phyloP scores from a whole-genome alignment of 2,329 filamentous ascomycete species.

The Corynespora cassiicola region DNA sequence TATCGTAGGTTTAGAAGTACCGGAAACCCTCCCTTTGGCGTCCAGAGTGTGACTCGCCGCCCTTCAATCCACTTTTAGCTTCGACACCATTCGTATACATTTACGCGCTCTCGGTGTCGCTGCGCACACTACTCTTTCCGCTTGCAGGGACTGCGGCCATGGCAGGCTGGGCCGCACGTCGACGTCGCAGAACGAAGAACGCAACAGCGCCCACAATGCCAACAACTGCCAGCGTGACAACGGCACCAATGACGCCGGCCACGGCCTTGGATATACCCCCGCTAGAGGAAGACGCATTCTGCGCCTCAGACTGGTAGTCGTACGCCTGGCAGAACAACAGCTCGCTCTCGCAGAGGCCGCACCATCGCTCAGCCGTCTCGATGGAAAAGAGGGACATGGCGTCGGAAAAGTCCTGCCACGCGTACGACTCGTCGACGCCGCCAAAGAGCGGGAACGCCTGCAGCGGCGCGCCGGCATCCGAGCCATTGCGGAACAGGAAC shows the following conservation, averaged over 20 bases:
- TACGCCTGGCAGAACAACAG: conserved; percentile 57
- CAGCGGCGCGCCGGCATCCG: conserved; percentile 41
- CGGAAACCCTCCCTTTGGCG: too few relatives aligned
- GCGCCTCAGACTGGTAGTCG: neutral
- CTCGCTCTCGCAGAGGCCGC: conserved; percentile 51
- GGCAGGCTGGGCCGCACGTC: too few relatives aligned
- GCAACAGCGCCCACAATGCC: conserved; percentile 7
- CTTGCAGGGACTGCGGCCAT: too few relatives aligned
- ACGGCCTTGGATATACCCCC: conserved; percentile 48
- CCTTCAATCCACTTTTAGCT: too few relatives aligned
- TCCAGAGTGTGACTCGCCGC: too few relatives aligned
- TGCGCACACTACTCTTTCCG: too few relatives aligned
- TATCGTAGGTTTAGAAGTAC: too few relatives aligned
- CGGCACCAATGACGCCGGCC: conserved; percentile 60
- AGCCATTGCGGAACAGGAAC: conserved; percentile 61
- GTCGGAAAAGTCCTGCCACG: conserved; percentile 54
- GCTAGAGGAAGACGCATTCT: neutral
- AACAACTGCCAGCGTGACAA: conserved; percentile 53
- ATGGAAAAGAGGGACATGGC: conserved; percentile 19
- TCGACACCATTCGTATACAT: too few relatives aligned
- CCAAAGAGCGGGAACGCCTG: conserved; percentile 57
- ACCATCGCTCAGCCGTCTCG: conserved; percentile 55
- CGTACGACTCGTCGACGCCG: conserved; percentile 48
- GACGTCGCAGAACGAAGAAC: conserved; percentile 8
- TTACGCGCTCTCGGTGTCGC: too few relatives aligned